These are phyloP conservation scores for Entamoeba moshkovskii DNA, from an alignment of 208 protist genomes.

Conservation along the genomic window DNA sequence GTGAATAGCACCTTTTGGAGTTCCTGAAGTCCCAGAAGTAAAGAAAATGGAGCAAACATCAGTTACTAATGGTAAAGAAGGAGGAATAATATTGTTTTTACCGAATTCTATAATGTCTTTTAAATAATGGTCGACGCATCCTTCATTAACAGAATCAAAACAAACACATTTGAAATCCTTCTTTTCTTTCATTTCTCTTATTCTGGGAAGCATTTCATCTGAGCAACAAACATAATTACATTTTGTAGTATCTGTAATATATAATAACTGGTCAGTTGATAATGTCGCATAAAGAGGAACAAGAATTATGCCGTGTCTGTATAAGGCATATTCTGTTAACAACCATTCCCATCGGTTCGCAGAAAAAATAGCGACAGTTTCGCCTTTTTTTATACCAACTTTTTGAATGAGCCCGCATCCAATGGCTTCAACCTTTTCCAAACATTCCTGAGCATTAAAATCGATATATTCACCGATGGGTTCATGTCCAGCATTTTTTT, in stretches of 20 bases:
- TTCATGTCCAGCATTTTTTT: not conserved
- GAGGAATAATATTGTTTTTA: not conserved
- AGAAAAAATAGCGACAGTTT: not conserved
- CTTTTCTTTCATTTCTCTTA: not conserved
- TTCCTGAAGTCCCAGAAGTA: constrained; percentile 22
- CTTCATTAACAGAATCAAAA: not conserved
- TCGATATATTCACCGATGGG: not conserved
- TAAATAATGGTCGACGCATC: not conserved
- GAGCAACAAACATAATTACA: not conserved
- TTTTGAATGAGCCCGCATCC: not conserved
- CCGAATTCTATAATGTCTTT: not conserved
- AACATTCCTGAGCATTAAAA: not conserved
- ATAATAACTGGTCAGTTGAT: not conserved
- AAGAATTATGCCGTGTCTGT: not conserved
- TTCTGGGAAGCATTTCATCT: not conserved
- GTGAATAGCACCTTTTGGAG: constrained; percentile 18
- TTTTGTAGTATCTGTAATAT: not conserved
- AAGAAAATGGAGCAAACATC: constrained; percentile 19
- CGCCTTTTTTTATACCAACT: not conserved
- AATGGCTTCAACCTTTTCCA: not conserved
- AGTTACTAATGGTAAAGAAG: not conserved
- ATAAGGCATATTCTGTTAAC: not conserved
- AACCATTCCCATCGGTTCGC: not conserved
- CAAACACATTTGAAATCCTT: not conserved
- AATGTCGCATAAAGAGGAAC: not conserved